Evolutionary conservation across 2,329 filamentous ascomycete species (phyloP).

Genomic region (Microdochium paspali): DNA sequence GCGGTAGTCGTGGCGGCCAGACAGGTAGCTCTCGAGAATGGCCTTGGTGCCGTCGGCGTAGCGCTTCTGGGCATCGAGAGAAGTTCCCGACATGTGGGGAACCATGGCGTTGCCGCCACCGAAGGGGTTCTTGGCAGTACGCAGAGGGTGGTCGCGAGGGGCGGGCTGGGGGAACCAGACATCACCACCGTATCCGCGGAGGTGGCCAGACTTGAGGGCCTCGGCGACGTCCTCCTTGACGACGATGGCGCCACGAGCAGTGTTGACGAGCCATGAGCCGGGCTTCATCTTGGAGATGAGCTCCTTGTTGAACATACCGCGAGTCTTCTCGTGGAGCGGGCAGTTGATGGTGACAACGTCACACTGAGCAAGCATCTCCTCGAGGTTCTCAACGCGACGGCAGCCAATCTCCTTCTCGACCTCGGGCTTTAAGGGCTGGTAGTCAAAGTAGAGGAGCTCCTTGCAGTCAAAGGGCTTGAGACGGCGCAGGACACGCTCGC

Average conservation of each 20-base stretch:
- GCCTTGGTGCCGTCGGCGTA: slow-evolving; percentile 82
- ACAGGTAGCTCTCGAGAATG: slow-evolving; percentile 88
- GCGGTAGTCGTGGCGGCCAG: slow-evolving; percentile 77
- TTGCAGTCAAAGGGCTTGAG: slow-evolving; percentile 99
- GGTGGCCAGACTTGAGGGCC: slow-evolving; percentile 83
- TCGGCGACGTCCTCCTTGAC: slow-evolving; percentile 98
- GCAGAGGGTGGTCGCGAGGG: slow-evolving; percentile 84
- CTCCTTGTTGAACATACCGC: slow-evolving; percentile 96
- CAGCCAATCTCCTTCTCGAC: slow-evolving; percentile 92
- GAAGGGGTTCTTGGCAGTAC: slow-evolving; percentile 87
- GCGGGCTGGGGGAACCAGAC: slow-evolving; percentile 98
- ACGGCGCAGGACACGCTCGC: slow-evolving; percentile 91
- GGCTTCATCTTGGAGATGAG: slow-evolving; percentile 99
- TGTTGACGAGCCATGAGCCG: slow-evolving; percentile 97
- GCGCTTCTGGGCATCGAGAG: slow-evolving; percentile 92
- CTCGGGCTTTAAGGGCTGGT: slow-evolving; percentile 84
- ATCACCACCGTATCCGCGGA: slow-evolving; percentile 80
- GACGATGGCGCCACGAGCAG: slow-evolving; percentile 94
- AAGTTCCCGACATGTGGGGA: slow-evolving; percentile 97
- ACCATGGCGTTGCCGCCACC: slow-evolving; percentile 98
- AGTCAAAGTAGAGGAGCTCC: slow-evolving; percentile 98
- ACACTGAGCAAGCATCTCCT: slow-evolving; percentile 90
- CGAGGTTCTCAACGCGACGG: slow-evolving; percentile 77
- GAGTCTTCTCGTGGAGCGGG: slow-evolving; percentile 96
- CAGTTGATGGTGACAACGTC: slow-evolving; percentile 99